Conservation (phyloP, 495 filamentous ascomycete genomes). For the Penicillium bovifimosum region DNA sequence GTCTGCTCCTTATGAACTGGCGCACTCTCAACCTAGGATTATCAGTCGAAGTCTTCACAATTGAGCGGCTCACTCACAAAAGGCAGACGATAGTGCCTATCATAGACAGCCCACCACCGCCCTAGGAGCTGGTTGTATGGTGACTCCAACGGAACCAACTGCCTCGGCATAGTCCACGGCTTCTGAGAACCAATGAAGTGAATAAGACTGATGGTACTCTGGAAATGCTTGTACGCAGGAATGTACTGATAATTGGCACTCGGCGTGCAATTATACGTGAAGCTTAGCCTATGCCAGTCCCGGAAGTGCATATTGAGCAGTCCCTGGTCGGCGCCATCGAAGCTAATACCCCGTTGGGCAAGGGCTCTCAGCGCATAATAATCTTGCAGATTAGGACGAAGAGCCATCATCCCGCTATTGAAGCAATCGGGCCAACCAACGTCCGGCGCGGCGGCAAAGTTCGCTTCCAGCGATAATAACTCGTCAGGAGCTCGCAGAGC, state of each 20-base stretch:
- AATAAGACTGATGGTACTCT: constrained; percentile 76
- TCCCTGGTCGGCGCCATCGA: constrained; percentile 96
- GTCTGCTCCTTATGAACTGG: background rate
- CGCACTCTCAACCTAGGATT: constrained; percentile 8
- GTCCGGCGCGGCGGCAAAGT: constrained; percentile 89
- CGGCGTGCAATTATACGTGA: constrained; percentile 94
- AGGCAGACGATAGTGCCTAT: constrained; percentile 65
- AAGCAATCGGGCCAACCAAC: constrained; percentile 98
- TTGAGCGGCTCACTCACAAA: constrained; percentile 16
- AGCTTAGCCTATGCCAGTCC: constrained; percentile 83
- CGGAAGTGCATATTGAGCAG: constrained; percentile 92
- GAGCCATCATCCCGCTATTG: constrained; percentile 92
- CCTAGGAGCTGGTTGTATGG: constrained; percentile 76
- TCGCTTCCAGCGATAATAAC: constrained; percentile 68
- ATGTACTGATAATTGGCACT: constrained; percentile 92
- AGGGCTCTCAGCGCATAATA: constrained; percentile 79
- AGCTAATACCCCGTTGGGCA: constrained; percentile 81
- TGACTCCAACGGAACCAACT: constrained; percentile 48
- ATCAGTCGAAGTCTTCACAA: constrained; percentile 7
- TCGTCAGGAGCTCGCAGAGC: constrained; percentile 85
- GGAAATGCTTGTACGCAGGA: constrained; percentile 89
- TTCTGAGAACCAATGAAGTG: constrained; percentile 93
- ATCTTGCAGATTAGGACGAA: constrained; percentile 80
- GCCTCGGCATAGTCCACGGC: constrained; percentile 74
- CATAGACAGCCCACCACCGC: constrained; percentile 89